Conservation (phyloP, 768 basidiomycete species). For the Pleurotus sapidus region DNA sequence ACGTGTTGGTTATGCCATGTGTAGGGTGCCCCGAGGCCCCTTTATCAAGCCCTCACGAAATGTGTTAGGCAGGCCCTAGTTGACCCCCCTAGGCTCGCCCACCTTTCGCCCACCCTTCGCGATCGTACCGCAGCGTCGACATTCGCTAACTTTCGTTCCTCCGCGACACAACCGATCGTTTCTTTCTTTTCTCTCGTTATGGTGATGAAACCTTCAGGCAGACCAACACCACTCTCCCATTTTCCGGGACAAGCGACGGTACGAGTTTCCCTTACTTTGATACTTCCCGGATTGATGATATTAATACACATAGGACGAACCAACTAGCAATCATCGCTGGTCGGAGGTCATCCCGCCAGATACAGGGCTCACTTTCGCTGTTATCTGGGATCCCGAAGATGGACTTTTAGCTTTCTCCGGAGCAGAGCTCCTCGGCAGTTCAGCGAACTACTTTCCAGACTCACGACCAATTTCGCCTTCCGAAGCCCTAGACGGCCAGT, state of each 20-base stretch:
- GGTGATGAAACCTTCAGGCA: background rate
- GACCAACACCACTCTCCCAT: background rate
- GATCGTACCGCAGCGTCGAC: background rate
- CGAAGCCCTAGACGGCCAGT: conserved; percentile 22
- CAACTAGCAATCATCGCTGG: conserved; percentile 35
- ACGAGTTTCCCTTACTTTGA: background rate
- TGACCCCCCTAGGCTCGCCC: background rate
- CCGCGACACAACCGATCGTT: background rate
- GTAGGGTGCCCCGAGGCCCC: background rate
- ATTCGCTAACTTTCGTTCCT: background rate
- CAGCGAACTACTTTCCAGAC: conserved; percentile 7
- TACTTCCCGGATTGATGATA: too few species aligned
- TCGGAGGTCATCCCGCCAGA: conserved; percentile 56
- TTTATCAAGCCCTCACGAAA: background rate
- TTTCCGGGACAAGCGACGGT: background rate
- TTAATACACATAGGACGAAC: too few species aligned
- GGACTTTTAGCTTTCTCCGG: conserved; percentile 59
- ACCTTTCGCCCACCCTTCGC: background rate
- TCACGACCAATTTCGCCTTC: conserved; percentile 16
- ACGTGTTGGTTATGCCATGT: conserved; percentile 2
- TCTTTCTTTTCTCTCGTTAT: background rate
- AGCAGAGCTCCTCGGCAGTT: conserved; percentile 36
- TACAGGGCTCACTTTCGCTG: conserved; percentile 55
- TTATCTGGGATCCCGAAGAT: conserved; percentile 56
- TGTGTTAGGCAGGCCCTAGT: background rate